phyloP scores from a whole-genome alignment of 75 land plant species.

The Adiantum capillusveneris region DNA sequence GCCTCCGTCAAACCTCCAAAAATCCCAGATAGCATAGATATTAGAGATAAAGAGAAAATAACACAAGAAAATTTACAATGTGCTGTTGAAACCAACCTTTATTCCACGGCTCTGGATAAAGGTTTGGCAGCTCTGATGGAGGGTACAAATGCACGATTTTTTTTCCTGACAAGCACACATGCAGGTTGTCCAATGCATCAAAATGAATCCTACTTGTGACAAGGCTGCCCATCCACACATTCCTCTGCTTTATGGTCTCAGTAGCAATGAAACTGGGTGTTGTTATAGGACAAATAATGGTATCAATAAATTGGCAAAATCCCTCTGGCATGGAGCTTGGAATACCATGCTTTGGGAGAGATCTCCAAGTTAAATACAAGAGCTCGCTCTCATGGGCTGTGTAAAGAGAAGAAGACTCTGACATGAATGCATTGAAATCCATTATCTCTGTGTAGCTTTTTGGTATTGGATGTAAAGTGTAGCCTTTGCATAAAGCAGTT shows the following conservation, averaged over 20 bases:
- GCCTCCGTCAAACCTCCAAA: no score
- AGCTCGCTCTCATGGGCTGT: not conserved
- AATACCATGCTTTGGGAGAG: not conserved
- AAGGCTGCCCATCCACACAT: slow-evolving; percentile 9
- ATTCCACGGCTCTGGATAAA: slow-evolving; percentile 15
- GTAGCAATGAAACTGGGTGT: slow-evolving; percentile 1
- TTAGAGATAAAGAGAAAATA: no score
- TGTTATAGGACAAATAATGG: slow-evolving; percentile 3
- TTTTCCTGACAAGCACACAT: slow-evolving; percentile 9
- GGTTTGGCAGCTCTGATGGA: slow-evolving; percentile 8
- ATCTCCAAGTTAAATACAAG: slow-evolving; percentile 12
- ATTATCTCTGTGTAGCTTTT: not conserved
- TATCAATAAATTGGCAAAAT: slow-evolving; percentile 3
- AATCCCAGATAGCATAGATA: no score
- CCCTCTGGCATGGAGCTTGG: not conserved
- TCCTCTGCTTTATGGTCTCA: slow-evolving; percentile 8
- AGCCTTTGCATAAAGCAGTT: not conserved
- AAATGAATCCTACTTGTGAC: slow-evolving; percentile 16
- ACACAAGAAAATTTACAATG: no score
- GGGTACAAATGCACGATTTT: slow-evolving; percentile 14
- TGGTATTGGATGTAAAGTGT: slow-evolving; percentile 2
- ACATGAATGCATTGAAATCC: slow-evolving; percentile 7
- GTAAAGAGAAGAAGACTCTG: slow-evolving; percentile 2
- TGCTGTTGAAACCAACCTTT: no score
- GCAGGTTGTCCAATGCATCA: slow-evolving; percentile 14